phyloP scores from a whole-genome alignment of 208 protist species.

The Trypanosoma lewisi region DNA sequence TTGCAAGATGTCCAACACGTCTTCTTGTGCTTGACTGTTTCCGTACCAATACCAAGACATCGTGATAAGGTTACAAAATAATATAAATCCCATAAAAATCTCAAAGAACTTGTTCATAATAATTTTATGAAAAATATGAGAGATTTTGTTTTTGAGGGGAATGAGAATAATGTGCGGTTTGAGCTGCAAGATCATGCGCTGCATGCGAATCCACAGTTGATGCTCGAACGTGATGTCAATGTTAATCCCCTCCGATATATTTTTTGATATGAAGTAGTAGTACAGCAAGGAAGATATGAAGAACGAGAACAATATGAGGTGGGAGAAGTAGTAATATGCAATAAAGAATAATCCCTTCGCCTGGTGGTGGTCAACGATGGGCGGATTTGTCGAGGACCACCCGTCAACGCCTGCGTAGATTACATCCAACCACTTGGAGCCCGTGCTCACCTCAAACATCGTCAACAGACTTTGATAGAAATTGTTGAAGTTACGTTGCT shows the following conservation, averaged over 20 bases:
- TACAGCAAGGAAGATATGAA: conserved; percentile 89
- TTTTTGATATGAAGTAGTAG: conserved; percentile 80
- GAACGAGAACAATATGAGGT: conserved; percentile 89
- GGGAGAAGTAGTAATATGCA: conserved; percentile 87
- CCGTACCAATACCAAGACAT: conserved; percentile 89
- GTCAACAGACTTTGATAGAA: conserved; percentile 86
- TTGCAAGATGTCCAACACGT: conserved; percentile 60
- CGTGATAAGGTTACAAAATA: conserved; percentile 78
- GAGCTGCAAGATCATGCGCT: conserved; percentile 64
- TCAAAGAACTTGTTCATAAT: conserved; percentile 60
- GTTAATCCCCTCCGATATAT: conserved; percentile 50
- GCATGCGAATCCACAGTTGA: conserved; percentile 78
- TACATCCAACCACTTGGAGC: conserved; percentile 86
- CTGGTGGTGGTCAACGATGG: conserved; percentile 52
- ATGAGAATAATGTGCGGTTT: conserved; percentile 56
- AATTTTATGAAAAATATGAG: conserved; percentile 55
- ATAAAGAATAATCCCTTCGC: conserved; percentile 87
- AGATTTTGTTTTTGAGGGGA: conserved; percentile 53
- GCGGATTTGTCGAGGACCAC: conserved; percentile 43
- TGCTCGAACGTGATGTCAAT: conserved; percentile 72
- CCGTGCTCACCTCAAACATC: conserved; percentile 88
- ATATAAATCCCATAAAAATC: conserved; percentile 58
- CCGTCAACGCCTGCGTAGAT: conserved; percentile 85
- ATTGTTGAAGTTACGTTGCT: conserved; percentile 87
- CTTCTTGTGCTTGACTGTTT: conserved; percentile 45